Evolutionary conservation across 2,329 filamentous ascomycete genomes (phyloP).

Genomic region (Fusarium subtropicale): DNA sequence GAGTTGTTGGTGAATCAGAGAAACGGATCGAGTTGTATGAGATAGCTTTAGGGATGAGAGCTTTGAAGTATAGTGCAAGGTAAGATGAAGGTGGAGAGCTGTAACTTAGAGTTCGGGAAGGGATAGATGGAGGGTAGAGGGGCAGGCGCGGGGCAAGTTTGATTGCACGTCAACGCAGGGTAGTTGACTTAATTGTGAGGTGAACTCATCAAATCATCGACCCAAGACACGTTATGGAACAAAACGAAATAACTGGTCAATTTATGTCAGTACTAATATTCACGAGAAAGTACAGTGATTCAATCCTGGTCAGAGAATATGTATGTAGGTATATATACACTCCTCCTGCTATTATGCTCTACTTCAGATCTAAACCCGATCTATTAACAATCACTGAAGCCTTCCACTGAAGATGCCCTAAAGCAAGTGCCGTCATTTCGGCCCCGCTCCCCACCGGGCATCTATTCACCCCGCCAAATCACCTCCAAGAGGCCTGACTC

Average conservation of each 20-base stretch:
- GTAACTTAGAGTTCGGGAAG: constrained; percentile 11
- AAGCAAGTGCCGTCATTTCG: constrained; percentile 20
- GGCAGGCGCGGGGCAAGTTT: constrained; percentile 35
- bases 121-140: constrained; percentile 20
- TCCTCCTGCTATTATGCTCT: not conserved
- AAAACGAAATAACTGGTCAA: constrained; percentile 32
- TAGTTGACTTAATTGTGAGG: constrained; percentile 8
- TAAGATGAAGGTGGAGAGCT: constrained; percentile 20
- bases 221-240: constrained; percentile 25
- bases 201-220: not conserved
- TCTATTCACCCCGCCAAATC: constrained; percentile 43
- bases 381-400: not conserved
- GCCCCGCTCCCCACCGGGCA: constrained; percentile 37
- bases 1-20: not conserved
- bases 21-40: not conserved
- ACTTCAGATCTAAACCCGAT: too few relatives aligned
- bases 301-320: not conserved
- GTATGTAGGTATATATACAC: not conserved
- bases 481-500: constrained; percentile 32
- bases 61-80: not conserved
- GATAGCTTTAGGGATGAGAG: not conserved
- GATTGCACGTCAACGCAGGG: constrained; percentile 23
- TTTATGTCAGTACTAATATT: not conserved
- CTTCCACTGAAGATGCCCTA: constrained; percentile 5
- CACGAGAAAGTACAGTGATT: not conserved